Conservation (phyloP, 2,329 filamentous ascomycete species). For the Gnomoniopsis smithogilvyi region DNA sequence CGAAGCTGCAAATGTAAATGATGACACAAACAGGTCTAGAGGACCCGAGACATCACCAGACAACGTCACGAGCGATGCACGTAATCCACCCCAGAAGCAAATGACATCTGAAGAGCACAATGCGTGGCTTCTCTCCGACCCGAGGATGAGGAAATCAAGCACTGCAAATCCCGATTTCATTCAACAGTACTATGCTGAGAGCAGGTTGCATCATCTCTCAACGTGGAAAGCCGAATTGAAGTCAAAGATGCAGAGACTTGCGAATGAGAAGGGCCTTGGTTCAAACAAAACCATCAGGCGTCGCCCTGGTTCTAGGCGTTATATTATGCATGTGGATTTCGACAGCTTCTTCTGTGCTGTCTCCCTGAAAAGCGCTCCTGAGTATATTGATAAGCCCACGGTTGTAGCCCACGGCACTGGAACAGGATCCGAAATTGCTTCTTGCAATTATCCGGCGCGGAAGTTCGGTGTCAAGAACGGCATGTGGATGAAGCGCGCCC, state of each 20-base stretch:
- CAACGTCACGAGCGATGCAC: neutral
- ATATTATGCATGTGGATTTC: slow-evolving; percentile 95
- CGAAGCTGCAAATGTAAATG: neutral
- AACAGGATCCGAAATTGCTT: slow-evolving; percentile 89
- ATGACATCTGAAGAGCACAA: slow-evolving; percentile 94
- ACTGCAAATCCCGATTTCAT: slow-evolving; percentile 92
- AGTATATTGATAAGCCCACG: slow-evolving; percentile 73
- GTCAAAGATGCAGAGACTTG: slow-evolving; percentile 76
- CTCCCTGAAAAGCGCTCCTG: slow-evolving; percentile 72
- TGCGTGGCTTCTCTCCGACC: slow-evolving; percentile 76
- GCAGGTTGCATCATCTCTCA: slow-evolving; percentile 88
- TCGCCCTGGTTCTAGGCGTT: slow-evolving; percentile 64
- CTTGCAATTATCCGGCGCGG: slow-evolving; percentile 92
- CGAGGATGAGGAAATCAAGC: slow-evolving; percentile 81
- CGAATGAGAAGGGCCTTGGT: slow-evolving; percentile 60
- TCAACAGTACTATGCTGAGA: slow-evolving; percentile 93
- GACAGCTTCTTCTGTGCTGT: slow-evolving; percentile 98
- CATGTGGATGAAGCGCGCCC: slow-evolving; percentile 97
- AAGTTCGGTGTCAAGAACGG: slow-evolving; percentile 89
- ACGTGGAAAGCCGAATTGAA: slow-evolving; percentile 97
- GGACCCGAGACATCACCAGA: neutral
- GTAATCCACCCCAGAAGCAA: slow-evolving; percentile 20
- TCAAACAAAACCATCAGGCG: slow-evolving; percentile 44
- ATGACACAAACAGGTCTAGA: neutral
- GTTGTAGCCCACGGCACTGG: slow-evolving; percentile 87